Percentiles rank a stretch among this genome's conserved stretches.
phyloP scores from a whole-genome alignment of 331 rosid genomes.

The Arachis monticola region DNA sequence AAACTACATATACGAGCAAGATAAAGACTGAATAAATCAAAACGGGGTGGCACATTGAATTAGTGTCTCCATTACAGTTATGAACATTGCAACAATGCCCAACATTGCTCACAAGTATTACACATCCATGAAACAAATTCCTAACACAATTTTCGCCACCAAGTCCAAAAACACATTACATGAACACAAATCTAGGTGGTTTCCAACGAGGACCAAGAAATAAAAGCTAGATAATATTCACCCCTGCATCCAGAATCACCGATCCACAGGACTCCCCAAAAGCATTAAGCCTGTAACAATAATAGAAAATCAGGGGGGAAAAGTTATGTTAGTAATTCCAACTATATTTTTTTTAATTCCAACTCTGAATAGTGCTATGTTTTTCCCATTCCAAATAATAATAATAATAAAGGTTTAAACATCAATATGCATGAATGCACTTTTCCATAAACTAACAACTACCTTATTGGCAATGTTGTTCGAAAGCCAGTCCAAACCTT shows the following conservation, averaged over 20 bases:
- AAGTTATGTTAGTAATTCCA: too few species aligned
- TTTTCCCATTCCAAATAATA: background rate
- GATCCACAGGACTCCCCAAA: constrained; percentile 53
- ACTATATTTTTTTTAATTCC: too few species aligned
- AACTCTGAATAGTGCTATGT: background rate
- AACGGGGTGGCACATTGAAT: constrained; percentile 39
- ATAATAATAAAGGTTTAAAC: background rate
- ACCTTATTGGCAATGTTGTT: constrained; percentile 99
- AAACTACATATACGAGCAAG: constrained; percentile 5
- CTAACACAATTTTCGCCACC: constrained; percentile 52
- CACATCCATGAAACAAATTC: constrained; percentile 53
- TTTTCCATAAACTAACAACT: constrained; percentile 24
- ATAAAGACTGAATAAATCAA: constrained; percentile 44
- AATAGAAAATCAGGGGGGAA: background rate
- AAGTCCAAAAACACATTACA: constrained; percentile 55
- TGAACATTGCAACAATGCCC: constrained; percentile 49
- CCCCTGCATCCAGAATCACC: constrained; percentile 98
- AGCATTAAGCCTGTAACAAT: constrained; percentile 66
- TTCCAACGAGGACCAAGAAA: constrained; percentile 46
- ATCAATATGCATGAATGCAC: background rate
- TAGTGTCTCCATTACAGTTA: constrained; percentile 52
- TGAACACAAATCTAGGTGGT: constrained; percentile 56
- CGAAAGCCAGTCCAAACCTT: constrained; percentile 99
- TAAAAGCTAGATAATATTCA: constrained; percentile 87
- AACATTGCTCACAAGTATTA: constrained; percentile 53